phyloP scores from a whole-genome alignment of 2,329 filamentous ascomycete genomes.

The Microascus cirrosus region DNA sequence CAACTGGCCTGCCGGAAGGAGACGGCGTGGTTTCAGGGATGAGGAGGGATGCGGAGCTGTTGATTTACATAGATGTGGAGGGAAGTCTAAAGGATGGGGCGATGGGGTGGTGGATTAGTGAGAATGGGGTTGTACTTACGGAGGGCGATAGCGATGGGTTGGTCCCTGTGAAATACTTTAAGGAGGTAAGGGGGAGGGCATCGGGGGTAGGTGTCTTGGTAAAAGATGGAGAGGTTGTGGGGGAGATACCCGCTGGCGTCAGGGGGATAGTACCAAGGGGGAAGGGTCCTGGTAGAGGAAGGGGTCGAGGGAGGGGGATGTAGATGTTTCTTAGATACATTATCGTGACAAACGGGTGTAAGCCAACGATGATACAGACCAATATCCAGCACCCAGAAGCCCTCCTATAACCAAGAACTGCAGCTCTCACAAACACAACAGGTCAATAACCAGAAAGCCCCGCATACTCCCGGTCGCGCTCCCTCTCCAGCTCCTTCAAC shows the following conservation, averaged over 20 bases:
- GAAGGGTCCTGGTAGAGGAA: constrained; percentile 29
- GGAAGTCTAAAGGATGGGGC: constrained; percentile 48
- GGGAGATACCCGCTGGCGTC: constrained; percentile 53
- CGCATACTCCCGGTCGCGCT: constrained; percentile 10
- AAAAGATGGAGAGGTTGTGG: constrained; percentile 55
- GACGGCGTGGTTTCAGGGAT: constrained; percentile 62
- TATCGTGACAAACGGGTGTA: background rate
- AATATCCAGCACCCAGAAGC: background rate
- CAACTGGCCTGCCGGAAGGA: constrained; percentile 53
- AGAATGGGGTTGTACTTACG: constrained; percentile 65
- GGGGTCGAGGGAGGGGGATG: constrained; percentile 13
- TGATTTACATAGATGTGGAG: constrained; percentile 67
- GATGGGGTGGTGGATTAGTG: constrained; percentile 67
- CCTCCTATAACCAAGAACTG: background rate
- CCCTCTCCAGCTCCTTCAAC: constrained; percentile 12
- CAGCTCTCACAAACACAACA: background rate
- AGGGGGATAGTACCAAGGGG: constrained; percentile 34
- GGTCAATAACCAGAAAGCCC: background rate
- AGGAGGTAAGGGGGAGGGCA: constrained; percentile 54
- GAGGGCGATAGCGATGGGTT: constrained; percentile 48
- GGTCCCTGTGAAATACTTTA: constrained; percentile 57
- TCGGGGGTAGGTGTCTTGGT: constrained; percentile 55
- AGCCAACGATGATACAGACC: background rate
- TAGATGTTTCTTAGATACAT: background rate
- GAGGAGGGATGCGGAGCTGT: constrained; percentile 62